Percentiles rank a stretch among this genome's conserved stretches.
These are phyloP conservation scores for Pogostemon cablin DNA, from an alignment of 257 asterid genomes.

Conservation along the genomic window DNA sequence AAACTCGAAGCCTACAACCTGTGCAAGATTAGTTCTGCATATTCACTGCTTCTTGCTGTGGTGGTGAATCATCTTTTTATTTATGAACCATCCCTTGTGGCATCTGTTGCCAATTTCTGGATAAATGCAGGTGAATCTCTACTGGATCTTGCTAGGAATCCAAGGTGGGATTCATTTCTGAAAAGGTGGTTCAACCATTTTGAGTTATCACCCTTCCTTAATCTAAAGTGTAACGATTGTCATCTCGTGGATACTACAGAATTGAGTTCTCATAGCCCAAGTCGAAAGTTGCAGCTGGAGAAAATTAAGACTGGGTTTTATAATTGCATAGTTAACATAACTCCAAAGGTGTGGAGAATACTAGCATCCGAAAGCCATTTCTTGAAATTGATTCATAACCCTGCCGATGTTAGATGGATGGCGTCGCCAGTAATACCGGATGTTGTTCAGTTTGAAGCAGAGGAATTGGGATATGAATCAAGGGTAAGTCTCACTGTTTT, in stretches of 20 bases:
- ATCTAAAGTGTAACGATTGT: slow-evolving; percentile 37
- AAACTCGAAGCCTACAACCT: slow-evolving; percentile 44
- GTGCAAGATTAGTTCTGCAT: slow-evolving; percentile 60
- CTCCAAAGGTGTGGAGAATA: slow-evolving; percentile 50
- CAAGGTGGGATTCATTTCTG: slow-evolving; percentile 30
- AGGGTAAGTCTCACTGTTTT: slow-evolving; percentile 41
- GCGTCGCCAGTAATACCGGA: slow-evolving; percentile 20
- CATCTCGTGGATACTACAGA: background rate
- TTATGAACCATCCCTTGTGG: slow-evolving; percentile 54
- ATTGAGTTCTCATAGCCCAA: background rate
- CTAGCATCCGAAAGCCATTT: slow-evolving; percentile 45
- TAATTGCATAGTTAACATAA: slow-evolving; percentile 41
- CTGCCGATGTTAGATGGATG: slow-evolving; percentile 51
- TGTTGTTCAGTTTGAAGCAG: slow-evolving; percentile 20
- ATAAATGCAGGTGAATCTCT: slow-evolving; percentile 63
- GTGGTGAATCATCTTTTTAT: slow-evolving; percentile 53
- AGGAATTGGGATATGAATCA: slow-evolving; percentile 17
- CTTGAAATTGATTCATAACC: slow-evolving; percentile 45
- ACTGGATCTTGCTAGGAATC: slow-evolving; percentile 43
- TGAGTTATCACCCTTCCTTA: slow-evolving; percentile 21
- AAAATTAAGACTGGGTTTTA: slow-evolving; percentile 34
- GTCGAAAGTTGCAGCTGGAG: slow-evolving; percentile 34
- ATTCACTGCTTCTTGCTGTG: slow-evolving; percentile 67
- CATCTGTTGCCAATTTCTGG: slow-evolving; percentile 53
- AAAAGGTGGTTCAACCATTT: background rate